Percentiles rank a stretch among this genome's conserved stretches.
Evolutionary conservation across 257 asterid genomes (phyloP).

Genomic region (Fraxinus pennsylvanica): DNA sequence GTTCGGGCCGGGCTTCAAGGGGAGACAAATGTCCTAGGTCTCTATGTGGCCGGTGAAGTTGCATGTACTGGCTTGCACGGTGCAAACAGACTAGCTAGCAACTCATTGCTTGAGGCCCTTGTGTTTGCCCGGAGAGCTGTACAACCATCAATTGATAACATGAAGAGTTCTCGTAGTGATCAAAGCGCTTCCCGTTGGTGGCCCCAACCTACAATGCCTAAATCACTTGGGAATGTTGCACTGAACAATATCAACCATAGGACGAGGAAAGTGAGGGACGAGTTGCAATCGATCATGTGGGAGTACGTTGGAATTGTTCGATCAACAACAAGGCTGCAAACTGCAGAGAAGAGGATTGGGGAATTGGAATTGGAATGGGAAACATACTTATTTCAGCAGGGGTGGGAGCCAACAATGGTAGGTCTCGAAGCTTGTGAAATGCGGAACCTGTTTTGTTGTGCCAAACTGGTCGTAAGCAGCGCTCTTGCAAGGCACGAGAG

Average conservation of each 20-base stretch:
- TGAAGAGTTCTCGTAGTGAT: constrained; percentile 38
- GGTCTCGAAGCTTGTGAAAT: constrained; percentile 89
- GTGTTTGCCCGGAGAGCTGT: constrained; percentile 95
- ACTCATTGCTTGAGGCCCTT: constrained; percentile 88
- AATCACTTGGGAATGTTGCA: constrained; percentile 43
- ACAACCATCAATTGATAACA: constrained; percentile 72
- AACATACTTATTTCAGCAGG: constrained; percentile 70
- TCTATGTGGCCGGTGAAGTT: constrained; percentile 91
- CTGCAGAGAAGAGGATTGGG: constrained; percentile 75
- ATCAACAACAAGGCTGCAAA: constrained; percentile 68
- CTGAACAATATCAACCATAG: constrained; percentile 35
- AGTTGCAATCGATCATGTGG: constrained; percentile 86
- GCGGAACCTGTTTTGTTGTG: constrained; percentile 93
- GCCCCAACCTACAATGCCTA: constrained; percentile 67
- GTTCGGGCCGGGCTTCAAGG: constrained; percentile 94
- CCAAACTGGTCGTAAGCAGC: constrained; percentile 84
- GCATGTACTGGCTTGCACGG: constrained; percentile 98
- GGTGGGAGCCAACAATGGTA: constrained; percentile 96
- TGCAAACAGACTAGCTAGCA: constrained; percentile 94
- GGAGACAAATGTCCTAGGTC: constrained; percentile 82
- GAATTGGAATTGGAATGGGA: constrained; percentile 93
- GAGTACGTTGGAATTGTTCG: constrained; percentile 84
- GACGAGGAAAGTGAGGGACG: constrained; percentile 73
- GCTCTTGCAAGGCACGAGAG: constrained; percentile 93
- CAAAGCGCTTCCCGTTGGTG: constrained; percentile 47